phyloP scores from a whole-genome alignment of 495 filamentous ascomycete genomes.

The Aspergillus biplanus region DNA sequence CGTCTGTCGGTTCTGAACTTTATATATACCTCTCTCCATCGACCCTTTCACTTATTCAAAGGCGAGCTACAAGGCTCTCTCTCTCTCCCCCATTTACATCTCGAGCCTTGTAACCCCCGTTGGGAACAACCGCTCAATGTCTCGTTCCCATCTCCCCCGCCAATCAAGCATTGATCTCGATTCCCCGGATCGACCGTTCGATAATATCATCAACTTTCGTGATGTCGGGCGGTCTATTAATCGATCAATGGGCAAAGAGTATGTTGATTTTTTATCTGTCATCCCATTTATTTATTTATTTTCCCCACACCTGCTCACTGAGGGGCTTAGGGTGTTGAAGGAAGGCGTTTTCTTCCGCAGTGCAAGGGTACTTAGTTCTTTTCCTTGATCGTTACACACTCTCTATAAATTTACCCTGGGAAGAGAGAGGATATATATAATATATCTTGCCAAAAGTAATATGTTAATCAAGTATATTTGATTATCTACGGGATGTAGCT shows the following conservation, averaged over 20 bases:
- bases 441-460: neutral
- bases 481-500: constrained; percentile 23
- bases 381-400: neutral
- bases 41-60: neutral
- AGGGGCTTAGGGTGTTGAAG: constrained; percentile 56
- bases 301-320: constrained; percentile 16
- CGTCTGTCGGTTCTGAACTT: constrained; percentile 15
- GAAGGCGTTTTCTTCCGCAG: constrained; percentile 75
- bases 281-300: neutral
- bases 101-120: neutral
- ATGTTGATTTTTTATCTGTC: constrained; percentile 25
- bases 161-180: constrained; percentile 45
- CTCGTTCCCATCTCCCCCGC: constrained; percentile 25
- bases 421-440: neutral
- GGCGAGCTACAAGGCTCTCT: neutral
- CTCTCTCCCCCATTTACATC: neutral
- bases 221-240: constrained; percentile 82
- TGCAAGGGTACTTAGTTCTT: constrained; percentile 59
- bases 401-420: neutral
- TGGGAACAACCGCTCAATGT: neutral
- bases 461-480: neutral
- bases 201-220: constrained; percentile 79
- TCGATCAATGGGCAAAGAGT: constrained; percentile 56
- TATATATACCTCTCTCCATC: constrained; percentile 3
- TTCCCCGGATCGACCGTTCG: constrained; percentile 55